These are phyloP conservation scores for Ilyonectria mors-panacis DNA, from an alignment of 2,329 filamentous ascomycete species.

Conservation along the genomic window DNA sequence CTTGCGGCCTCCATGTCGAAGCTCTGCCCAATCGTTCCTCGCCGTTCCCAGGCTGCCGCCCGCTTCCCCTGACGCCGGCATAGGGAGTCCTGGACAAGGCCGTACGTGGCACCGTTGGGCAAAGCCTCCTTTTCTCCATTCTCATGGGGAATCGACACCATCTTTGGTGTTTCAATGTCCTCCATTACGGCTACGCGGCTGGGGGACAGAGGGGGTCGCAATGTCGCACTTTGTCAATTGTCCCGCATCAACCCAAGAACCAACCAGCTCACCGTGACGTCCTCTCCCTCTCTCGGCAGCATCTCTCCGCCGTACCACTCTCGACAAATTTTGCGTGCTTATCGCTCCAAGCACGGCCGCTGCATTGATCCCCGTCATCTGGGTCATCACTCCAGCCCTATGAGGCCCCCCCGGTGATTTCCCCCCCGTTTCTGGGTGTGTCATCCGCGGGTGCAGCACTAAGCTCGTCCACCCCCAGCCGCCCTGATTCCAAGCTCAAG, in stretches of 20 bases:
- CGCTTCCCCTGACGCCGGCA: constrained; percentile 24
- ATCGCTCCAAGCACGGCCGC: constrained; percentile 24
- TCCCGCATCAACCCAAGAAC: constrained; percentile 4
- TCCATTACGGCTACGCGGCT: constrained; percentile 8
- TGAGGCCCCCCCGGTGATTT: constrained; percentile 20
- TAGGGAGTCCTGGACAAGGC: neutral
- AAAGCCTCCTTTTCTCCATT: constrained; percentile 4
- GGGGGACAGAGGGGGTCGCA: neutral
- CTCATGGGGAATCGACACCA: neutral
- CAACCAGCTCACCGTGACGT: constrained; percentile 15
- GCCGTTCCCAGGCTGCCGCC: constrained; percentile 20
- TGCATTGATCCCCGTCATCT: constrained; percentile 22
- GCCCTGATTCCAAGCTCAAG: neutral
- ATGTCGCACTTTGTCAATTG: constrained; percentile 6
- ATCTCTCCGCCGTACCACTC: constrained; percentile 1
- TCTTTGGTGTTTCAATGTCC: neutral
- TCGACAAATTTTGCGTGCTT: constrained; percentile 24
- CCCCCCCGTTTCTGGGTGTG: constrained; percentile 9
- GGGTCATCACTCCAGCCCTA: constrained; percentile 23
- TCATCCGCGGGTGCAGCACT: neutral
- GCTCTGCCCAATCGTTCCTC: constrained; percentile 17
- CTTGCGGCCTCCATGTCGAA: neutral
- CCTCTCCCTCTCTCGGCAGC: neutral
- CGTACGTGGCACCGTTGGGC: constrained; percentile 26
- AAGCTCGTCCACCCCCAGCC: neutral